Conservation (phyloP, 2,329 filamentous ascomycete species). For the Amauroascus verrucosus region DNA sequence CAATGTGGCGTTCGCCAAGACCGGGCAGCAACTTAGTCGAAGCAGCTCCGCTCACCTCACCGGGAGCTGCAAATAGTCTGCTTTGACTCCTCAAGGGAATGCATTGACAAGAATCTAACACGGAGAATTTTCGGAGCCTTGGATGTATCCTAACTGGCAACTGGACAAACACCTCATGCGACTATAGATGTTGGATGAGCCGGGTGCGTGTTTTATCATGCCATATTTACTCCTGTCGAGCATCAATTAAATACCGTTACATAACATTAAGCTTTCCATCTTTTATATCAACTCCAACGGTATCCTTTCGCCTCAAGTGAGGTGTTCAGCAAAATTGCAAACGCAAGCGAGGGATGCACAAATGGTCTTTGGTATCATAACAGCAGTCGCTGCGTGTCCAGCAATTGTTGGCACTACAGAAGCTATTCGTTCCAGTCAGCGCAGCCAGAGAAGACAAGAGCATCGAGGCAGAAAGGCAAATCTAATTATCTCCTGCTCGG, state of each 20-base stretch:
- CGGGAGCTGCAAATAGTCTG: too few relatives aligned
- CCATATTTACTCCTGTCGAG: too few relatives aligned
- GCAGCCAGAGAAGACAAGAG: conserved; percentile 13
- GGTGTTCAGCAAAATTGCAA: background rate
- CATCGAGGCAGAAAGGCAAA: conserved; percentile 10
- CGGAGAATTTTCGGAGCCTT: background rate
- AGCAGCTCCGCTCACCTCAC: background rate
- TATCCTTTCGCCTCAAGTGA: background rate
- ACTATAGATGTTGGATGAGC: background rate
- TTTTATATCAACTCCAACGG: background rate
- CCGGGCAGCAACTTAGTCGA: background rate
- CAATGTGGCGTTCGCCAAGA: background rate
- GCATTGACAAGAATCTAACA: background rate
- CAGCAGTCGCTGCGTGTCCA: conserved; percentile 5
- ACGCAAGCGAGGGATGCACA: background rate
- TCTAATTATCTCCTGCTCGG: conserved; percentile 8
- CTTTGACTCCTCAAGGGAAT: background rate
- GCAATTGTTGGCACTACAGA: conserved; percentile 6
- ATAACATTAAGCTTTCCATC: background rate
- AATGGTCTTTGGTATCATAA: conserved; percentile 15
- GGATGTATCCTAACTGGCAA: background rate
- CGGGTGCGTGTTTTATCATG: background rate
- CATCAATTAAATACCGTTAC: background rate
- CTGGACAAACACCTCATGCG: background rate
- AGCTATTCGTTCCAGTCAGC: conserved; percentile 16